phyloP scores from a whole-genome alignment of 768 basidiomycete species.

The Rhizopogon vesiculosus region DNA sequence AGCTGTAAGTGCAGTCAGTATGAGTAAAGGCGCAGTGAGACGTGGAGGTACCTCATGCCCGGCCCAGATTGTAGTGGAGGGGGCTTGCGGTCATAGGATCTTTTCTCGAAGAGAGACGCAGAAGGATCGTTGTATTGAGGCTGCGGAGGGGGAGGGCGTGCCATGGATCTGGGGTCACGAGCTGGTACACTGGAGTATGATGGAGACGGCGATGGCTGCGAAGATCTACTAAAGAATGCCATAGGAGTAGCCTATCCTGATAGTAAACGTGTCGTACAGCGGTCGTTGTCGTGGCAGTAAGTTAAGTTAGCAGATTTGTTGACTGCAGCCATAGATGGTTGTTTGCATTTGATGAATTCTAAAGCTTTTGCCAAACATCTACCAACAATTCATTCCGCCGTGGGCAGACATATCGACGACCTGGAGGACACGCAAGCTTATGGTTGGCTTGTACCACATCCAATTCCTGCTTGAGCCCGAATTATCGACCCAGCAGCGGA shows the following conservation, averaged over 20 bases:
- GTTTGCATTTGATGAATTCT: not conserved
- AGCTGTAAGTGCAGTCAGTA: constrained; percentile 29
- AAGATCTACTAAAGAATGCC: constrained; percentile 42
- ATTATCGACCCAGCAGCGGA: too few relatives aligned
- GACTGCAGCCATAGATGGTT: constrained; percentile 1
- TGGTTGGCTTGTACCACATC: too few relatives aligned
- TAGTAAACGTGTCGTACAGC: not conserved
- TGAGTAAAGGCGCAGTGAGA: not conserved
- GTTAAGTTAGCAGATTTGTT: too few relatives aligned
- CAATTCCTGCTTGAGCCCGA: too few relatives aligned
- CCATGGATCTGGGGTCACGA: constrained; percentile 32
- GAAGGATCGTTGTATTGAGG: constrained; percentile 55
- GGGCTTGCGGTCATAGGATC: constrained; percentile 37
- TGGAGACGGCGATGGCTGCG: constrained; percentile 23
- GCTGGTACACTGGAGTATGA: constrained; percentile 40
- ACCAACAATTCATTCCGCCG: not conserved
- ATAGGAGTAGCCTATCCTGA: constrained; percentile 5
- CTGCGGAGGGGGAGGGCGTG: constrained; percentile 31
- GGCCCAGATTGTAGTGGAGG: constrained; percentile 25
- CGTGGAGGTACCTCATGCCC: constrained; percentile 17
- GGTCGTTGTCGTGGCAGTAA: not conserved
- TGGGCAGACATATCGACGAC: too few relatives aligned
- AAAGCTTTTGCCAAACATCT: not conserved
- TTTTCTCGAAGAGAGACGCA: constrained; percentile 45
- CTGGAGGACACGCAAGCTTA: too few relatives aligned